Base-by-base conservation (phyloP, 805 yeast species). In the Isabelozyma gotoi region DNA sequence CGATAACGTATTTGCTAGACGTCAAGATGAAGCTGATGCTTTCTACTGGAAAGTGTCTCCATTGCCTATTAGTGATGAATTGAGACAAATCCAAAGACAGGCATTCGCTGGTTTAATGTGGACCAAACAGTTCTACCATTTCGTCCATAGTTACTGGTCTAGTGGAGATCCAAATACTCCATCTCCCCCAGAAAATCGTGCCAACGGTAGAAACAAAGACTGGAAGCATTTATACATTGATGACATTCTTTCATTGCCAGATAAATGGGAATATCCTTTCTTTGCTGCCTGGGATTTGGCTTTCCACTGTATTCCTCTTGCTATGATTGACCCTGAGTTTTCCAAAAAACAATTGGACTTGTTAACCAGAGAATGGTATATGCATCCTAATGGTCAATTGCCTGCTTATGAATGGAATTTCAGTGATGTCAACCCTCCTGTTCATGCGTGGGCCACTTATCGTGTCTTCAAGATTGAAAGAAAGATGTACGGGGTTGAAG, bases 331-430 rank as follows among this genome's bases (percentile, higher is more conserved):
- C 63, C 96, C 96, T 1, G 88, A 80, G 43, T 90, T 88, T 68
- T 95, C 97, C 29, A 90, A 90, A 63, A 84, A 80, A 54, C 97
- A 90, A 67, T 76, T 90, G 53, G 96, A 85, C 60, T 70, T 90
- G 44, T 71, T 90, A 61, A 85, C 96, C 21, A 77, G 96, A 59
- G 97, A 90, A 66, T 90, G 97, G 97, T 90, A 90, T 61, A 88
- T 89, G 95, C 96, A 92, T 61, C 97, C 97, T 37, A 90, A 90
- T 62, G 97, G 97, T n/a, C 97, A 91, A 65, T 81, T 89, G 50
- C 97, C 97, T 0, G 96, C 97, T 11, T 90, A 90, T 63, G 97
- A 90, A 66, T 90, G 97, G 97, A 90, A 91, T 62, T 90, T 90
- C 57, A 74, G 86, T 48, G 97, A 90, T 63, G 96, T 91, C n/a